phyloP scores from a whole-genome alignment of 768 basidiomycete species.

The Suillus americanus region DNA sequence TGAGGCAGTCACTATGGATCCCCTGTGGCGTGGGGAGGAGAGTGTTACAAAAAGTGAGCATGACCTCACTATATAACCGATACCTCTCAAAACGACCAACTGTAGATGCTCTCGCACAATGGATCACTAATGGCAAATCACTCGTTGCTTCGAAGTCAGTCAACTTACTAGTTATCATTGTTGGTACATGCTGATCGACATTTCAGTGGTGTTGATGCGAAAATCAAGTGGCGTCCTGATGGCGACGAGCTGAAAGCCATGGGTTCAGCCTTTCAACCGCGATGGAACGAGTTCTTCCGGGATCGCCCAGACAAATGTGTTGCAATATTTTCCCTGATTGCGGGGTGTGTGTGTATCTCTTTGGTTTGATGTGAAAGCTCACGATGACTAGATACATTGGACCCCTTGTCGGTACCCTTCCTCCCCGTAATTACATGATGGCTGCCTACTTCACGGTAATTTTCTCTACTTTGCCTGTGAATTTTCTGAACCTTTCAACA shows the following conservation, averaged over 20 bases:
- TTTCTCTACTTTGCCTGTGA: too few species aligned
- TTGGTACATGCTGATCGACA: neutral
- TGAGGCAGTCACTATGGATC: conserved; percentile 50
- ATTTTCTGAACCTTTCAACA: neutral
- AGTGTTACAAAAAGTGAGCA: conserved; percentile 41
- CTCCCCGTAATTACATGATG: conserved; percentile 28
- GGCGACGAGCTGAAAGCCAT: conserved; percentile 48
- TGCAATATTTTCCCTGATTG: conserved; percentile 41
- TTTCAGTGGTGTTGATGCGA: conserved; percentile 51
- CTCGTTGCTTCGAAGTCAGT: conserved; percentile 56
- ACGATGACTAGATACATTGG: conserved; percentile 24
- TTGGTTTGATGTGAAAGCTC: neutral
- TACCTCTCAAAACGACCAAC: conserved; percentile 11
- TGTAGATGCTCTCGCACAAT: conserved; percentile 34
- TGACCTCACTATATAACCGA: conserved; percentile 11
- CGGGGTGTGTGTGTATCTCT: conserved; percentile 33
- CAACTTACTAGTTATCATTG: neutral
- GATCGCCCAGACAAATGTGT: conserved; percentile 57
- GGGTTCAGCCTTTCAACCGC: conserved; percentile 44
- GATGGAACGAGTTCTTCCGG: conserved; percentile 51
- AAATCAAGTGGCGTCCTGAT: conserved; percentile 56
- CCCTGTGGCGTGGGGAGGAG: conserved; percentile 39
- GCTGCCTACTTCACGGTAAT: conserved; percentile 33
- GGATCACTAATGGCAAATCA: conserved; percentile 42
- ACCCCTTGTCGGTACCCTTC: conserved; percentile 9